Conservation (phyloP, 176 grass and related monocot genomes). For the Cenchrus americanus region DNA sequence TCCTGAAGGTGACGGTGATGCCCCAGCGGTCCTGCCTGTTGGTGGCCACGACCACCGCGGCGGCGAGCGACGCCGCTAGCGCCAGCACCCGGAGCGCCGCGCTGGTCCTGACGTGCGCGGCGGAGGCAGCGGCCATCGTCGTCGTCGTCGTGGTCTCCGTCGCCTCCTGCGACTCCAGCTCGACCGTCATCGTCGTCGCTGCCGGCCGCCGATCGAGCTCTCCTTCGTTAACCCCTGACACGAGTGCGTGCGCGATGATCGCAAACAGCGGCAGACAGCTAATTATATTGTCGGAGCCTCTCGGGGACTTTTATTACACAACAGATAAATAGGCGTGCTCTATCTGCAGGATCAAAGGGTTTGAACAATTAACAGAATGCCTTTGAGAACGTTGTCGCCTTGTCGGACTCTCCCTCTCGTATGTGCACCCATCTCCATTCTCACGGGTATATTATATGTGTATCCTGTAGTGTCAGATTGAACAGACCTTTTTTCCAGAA, state of each 20-base stretch:
- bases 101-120: background rate
- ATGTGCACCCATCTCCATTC: background rate
- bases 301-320: background rate
- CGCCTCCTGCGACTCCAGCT: constrained; percentile 44
- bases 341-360: background rate
- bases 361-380: background rate
- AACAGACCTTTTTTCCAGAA: background rate
- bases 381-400: background rate
- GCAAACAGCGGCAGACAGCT: background rate
- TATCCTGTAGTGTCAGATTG: background rate
- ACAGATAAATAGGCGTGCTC: background rate
- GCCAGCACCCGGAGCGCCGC: constrained; percentile 26
- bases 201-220: too few relatives aligned
- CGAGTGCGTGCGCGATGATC: background rate
- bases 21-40: constrained; percentile 48
- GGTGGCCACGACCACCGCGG: constrained; percentile 42
- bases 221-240: background rate
- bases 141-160: background rate
- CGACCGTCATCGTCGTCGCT: constrained; percentile 10
- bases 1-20: constrained; percentile 45
- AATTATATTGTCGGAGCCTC: background rate
- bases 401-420: constrained; percentile 7
- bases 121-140: background rate
- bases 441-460: background rate
- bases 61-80: constrained; percentile 25